phyloP scores from a whole-genome alignment of 2,329 filamentous ascomycete genomes.

The Lasiodiplodia sp. region DNA sequence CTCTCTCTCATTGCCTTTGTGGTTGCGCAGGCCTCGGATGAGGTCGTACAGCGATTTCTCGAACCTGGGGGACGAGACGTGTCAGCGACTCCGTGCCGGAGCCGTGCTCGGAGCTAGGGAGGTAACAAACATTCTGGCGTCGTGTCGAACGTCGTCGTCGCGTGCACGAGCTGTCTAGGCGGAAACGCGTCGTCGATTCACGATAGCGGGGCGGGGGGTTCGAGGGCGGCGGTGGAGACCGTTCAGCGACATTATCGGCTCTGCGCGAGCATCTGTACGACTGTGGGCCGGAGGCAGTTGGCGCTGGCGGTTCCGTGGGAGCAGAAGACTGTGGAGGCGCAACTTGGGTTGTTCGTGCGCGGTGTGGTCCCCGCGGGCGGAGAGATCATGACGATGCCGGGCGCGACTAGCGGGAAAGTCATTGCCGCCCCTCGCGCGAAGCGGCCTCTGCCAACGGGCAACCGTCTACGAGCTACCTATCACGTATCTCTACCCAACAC shows the following conservation, averaged over 20 bases:
- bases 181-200: conserved; percentile 21
- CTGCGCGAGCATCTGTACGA: conserved; percentile 17
- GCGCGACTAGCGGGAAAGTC: conserved; percentile 1
- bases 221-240: conserved; percentile 17
- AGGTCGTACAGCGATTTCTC: conserved; percentile 99
- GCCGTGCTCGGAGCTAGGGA: not conserved
- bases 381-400: conserved; percentile 24
- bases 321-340: not conserved
- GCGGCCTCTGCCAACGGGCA: not conserved
- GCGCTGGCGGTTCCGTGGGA: not conserved
- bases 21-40: conserved; percentile 92
- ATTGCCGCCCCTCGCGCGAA: not conserved
- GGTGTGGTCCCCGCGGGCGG: conserved; percentile 25
- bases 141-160: not conserved
- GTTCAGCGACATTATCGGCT: conserved; percentile 26
- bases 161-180: conserved; percentile 11
- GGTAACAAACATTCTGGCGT: conserved; percentile 9
- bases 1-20: conserved; percentile 93
- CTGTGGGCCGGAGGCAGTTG: not conserved
- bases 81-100: conserved; percentile 1
- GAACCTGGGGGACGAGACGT: conserved; percentile 69
- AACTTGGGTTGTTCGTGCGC: conserved; percentile 19
- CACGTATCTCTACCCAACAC: conserved; percentile 9
- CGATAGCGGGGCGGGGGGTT: conserved; percentile 26
- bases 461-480: conserved; percentile 3